These are phyloP conservation scores for Blastobotrys mokoenaii DNA, from an alignment of 805 yeast species.

Conservation along the genomic window DNA sequence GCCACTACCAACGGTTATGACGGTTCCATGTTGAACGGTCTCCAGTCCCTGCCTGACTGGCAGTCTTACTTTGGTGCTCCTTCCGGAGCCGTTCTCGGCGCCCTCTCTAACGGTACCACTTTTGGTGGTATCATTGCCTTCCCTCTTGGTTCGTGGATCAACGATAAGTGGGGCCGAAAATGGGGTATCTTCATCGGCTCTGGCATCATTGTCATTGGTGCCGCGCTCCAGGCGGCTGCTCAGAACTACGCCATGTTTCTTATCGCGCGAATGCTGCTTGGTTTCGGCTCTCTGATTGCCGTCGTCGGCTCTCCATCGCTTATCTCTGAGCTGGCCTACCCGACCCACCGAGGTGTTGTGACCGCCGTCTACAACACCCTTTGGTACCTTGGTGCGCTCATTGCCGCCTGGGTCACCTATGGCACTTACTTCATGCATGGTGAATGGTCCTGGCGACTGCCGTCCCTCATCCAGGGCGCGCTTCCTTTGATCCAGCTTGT, in stretches of 20 bases:
- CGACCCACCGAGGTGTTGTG: conserved; percentile 52
- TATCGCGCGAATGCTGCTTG: conserved; percentile 59
- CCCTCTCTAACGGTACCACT: conserved; percentile 23
- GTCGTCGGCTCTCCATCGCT: conserved; percentile 71
- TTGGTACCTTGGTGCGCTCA: conserved; percentile 60
- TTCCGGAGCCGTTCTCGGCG: conserved; percentile 11
- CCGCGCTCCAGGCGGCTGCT: conserved; percentile 37
- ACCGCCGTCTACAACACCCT: conserved; percentile 62
- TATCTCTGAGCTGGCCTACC: conserved; percentile 64
- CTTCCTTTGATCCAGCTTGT: conserved; percentile 49
- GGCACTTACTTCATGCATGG: conserved; percentile 43
- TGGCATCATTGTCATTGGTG: conserved; percentile 47
- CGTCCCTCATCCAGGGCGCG: conserved; percentile 59
- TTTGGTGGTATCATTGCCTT: conserved; percentile 66
- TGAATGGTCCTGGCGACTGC: conserved; percentile 60
- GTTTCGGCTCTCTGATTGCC: conserved; percentile 66
- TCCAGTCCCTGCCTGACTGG: conserved; percentile 20
- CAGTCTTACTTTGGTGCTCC: conserved; percentile 10
- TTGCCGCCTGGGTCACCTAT: conserved; percentile 69
- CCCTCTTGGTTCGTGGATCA: conserved; percentile 47
- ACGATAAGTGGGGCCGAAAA: conserved; percentile 59
- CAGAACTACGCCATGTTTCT: conserved; percentile 53
- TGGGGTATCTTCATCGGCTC: conserved; percentile 39
- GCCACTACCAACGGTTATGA: conserved; percentile 14
- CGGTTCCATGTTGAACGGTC: conserved; percentile 14